Conservation (phyloP, 495 filamentous ascomycete species). For the Penicillium desertorum region DNA sequence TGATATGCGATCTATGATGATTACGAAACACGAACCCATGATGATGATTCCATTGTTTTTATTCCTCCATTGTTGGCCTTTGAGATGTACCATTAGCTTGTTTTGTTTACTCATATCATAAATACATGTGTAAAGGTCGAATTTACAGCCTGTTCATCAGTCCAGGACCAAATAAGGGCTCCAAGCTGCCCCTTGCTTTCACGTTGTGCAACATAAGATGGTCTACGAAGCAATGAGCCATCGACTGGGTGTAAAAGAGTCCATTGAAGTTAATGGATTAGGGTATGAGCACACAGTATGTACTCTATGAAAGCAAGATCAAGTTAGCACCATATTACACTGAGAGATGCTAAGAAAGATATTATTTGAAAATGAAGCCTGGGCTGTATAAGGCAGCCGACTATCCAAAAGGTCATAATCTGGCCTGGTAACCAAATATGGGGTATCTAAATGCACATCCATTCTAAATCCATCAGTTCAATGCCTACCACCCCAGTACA, state of each 20-base stretch:
- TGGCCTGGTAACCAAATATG: background rate
- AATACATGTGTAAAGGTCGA: background rate
- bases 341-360: no score
- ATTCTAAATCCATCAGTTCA: conserved; percentile 3
- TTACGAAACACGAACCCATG: conserved; percentile 23
- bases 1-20: conserved; percentile 28
- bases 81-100: conserved; percentile 28
- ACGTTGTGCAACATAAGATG: conserved; percentile 4
- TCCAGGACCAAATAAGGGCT: background rate
- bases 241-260: background rate
- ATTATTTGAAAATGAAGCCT: background rate
- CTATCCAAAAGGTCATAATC: background rate
- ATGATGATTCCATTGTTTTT: conserved; percentile 6
- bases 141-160: conserved; percentile 2
- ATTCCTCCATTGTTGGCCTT: conserved; percentile 8
- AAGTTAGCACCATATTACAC: background rate
- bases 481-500: conserved; percentile 16
- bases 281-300: background rate
- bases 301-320: background rate
- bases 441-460: conserved; percentile 9
- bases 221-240: background rate
- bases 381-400: background rate
- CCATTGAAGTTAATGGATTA: background rate
- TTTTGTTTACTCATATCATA: background rate
- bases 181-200: conserved; percentile 1